Evolutionary conservation across 345 rosid genomes (phyloP).

Genomic region (Turnera subulata): DNA sequence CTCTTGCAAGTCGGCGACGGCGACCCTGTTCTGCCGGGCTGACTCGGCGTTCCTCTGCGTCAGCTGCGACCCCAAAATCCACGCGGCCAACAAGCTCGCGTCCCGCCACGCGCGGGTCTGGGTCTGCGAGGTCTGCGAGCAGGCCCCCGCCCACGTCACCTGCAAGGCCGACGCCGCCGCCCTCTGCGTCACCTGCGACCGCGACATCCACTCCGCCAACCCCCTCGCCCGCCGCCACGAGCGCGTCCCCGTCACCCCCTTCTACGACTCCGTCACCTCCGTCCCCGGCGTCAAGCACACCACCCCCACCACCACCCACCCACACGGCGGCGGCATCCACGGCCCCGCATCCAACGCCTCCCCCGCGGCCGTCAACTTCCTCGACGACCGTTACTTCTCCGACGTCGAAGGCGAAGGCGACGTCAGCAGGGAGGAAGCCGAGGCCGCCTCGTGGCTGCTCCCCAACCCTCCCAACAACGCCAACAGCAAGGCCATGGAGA

Average conservation of each 20-base stretch:
- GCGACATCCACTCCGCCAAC: slow-evolving; percentile 94
- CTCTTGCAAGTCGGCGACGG: slow-evolving; percentile 90
- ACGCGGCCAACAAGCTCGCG: slow-evolving; percentile 92
- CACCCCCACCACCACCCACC: not conserved
- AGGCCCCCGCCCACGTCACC: slow-evolving; percentile 93
- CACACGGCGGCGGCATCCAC: not conserved
- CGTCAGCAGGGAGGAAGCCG: slow-evolving; percentile 76
- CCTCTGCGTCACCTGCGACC: slow-evolving; percentile 90
- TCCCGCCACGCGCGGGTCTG: slow-evolving; percentile 93
- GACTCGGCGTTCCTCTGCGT: slow-evolving; percentile 91
- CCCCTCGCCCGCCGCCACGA: slow-evolving; percentile 91
- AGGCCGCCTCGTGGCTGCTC: slow-evolving; percentile 78
- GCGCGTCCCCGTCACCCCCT: slow-evolving; percentile 74
- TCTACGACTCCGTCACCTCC: slow-evolving; percentile 52
- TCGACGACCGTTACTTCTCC: slow-evolving; percentile 42
- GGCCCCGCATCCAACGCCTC: not conserved
- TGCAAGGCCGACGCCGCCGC: slow-evolving; percentile 99
- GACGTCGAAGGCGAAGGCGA: slow-evolving; percentile 42
- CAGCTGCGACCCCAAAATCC: slow-evolving; percentile 78
- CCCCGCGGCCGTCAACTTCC: slow-evolving; percentile 38
- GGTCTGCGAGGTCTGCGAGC: slow-evolving; percentile 97
- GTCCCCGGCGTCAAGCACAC: slow-evolving; percentile 32
- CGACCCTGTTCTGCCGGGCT: slow-evolving; percentile 75
- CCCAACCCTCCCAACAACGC: slow-evolving; percentile 40
- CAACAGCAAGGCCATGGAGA: slow-evolving; percentile 33